Evolutionary conservation across 345 rosid species (phyloP).

Genomic region (Brassica napus): Da-Ae NC_063448.1:17254501-17255000

Average conservation of each 20-base stretch:
- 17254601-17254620: conserved; percentile 80
- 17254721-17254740: conserved; percentile 64
- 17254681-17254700: conserved; percentile 71
- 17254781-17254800: conserved; percentile 38
- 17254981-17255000: conserved; percentile 37
- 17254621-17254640: conserved; percentile 75
- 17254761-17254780: conserved; percentile 51
- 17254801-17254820: conserved; percentile 51
- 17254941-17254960: conserved; percentile 65
- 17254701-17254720: conserved; percentile 84
- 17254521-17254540: conserved; percentile 61
- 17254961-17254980: conserved; percentile 56
- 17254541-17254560: conserved; percentile 68
- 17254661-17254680: conserved; percentile 78
- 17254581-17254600: conserved; percentile 74
- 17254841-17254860: conserved; percentile 58
- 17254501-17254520: conserved; percentile 80
- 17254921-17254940: conserved; percentile 55
- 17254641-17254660: conserved; percentile 76
- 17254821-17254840: conserved; percentile 40
- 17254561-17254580: conserved; percentile 61
- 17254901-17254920: conserved; percentile 66
- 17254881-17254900: conserved; percentile 87
- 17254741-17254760: conserved; percentile 50
- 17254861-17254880: conserved; percentile 81